phyloP scores from a whole-genome alignment of 202 grass and related monocot species.

The Digitaria exilis region DNA sequence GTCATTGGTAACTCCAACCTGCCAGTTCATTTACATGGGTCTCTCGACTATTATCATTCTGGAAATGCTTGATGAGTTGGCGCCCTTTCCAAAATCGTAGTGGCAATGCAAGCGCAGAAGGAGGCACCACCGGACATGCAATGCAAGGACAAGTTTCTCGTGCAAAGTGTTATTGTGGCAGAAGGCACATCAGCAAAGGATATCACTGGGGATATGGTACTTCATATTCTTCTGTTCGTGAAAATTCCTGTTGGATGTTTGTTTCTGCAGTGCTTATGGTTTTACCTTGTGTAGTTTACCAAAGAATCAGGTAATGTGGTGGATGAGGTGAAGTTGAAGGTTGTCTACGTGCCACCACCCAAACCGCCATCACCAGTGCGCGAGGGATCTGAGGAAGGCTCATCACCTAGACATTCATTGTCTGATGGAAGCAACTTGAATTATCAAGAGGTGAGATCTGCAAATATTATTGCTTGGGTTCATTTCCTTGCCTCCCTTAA shows the following conservation, averaged over 20 bases:
- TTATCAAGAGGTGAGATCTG: slow-evolving; percentile 54
- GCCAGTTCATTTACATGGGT: neutral
- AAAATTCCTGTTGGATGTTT: neutral
- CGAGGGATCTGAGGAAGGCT: slow-evolving; percentile 85
- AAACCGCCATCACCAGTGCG: slow-evolving; percentile 69
- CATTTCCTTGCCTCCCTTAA: slow-evolving; percentile 15
- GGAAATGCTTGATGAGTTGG: slow-evolving; percentile 16
- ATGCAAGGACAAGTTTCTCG: slow-evolving; percentile 95
- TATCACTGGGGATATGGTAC: slow-evolving; percentile 79
- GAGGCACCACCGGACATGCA: slow-evolving; percentile 77
- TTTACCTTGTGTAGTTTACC: slow-evolving; percentile 63
- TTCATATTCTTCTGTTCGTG: slow-evolving; percentile 8
- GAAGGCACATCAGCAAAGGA: slow-evolving; percentile 50
- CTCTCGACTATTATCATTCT: neutral
- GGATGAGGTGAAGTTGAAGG: slow-evolving; percentile 87
- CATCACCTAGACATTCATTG: slow-evolving; percentile 53
- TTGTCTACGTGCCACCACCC: slow-evolving; percentile 69
- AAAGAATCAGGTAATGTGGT: slow-evolving; percentile 79
- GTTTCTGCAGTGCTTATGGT: slow-evolving; percentile 18
- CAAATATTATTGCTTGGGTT: slow-evolving; percentile 30
- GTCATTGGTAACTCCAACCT: slow-evolving; percentile 57
- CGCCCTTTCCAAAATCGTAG: slow-evolving; percentile 37
- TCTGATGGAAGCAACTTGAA: slow-evolving; percentile 66
- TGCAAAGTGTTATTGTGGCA: slow-evolving; percentile 70
- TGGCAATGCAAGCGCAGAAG: slow-evolving; percentile 83